Base-by-base conservation (phyloP, 2,329 filamentous ascomycete genomes). In the Exophiala mesophila region DNA sequence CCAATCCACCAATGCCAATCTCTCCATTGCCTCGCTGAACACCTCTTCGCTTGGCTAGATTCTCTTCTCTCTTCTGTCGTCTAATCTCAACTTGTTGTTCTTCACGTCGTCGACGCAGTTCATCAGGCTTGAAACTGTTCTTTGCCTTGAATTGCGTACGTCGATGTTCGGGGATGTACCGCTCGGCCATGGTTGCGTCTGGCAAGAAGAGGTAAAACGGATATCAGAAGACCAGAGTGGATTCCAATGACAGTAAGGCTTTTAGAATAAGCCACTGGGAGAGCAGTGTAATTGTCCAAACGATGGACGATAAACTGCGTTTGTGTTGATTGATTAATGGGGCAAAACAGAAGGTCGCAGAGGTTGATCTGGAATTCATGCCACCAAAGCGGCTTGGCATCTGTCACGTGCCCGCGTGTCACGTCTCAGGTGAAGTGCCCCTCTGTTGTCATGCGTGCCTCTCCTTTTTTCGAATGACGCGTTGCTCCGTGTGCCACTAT, bases 61-160 rank as follows among this genome's bases (percentile, higher is more conserved):
- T 97, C 75, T 98, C 92, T 72, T 98, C 92, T 65, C 92, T 83
- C 81, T 97, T 97, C 55, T 89, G 87, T 74, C 94, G 95, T 66
- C 92, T 84, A 64, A 98, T 98, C 74, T 98, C 92, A 55, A 98
- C 92, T 73, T 97, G 92, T 70, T 96, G 89, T 72, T 98, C 92
- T 69, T 98, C 92, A 65, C 92, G 92, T 65, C 92, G 92, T 63
- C 92, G 89, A 66, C 92, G 88, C 56, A 98, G 83, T 75, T 98
- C 92, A 68, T 98, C 92, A 60, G 90, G 90, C 81, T 96, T 96
- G 78, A 98, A 97, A 62, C 88, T 88, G 71, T 87, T 90, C 80
- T 96, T 96, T 42, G 92, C 92, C 84, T 98, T 98, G 83, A 95
- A 98, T 74, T 95, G 89, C 56, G 88, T 96, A 65, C 92, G 89